Percentiles rank a stretch among this genome's conserved stretches.
phyloP scores from a whole-genome alignment of 371 early-diverging fungal species.

The Saksenaea oblongispora region DNA sequence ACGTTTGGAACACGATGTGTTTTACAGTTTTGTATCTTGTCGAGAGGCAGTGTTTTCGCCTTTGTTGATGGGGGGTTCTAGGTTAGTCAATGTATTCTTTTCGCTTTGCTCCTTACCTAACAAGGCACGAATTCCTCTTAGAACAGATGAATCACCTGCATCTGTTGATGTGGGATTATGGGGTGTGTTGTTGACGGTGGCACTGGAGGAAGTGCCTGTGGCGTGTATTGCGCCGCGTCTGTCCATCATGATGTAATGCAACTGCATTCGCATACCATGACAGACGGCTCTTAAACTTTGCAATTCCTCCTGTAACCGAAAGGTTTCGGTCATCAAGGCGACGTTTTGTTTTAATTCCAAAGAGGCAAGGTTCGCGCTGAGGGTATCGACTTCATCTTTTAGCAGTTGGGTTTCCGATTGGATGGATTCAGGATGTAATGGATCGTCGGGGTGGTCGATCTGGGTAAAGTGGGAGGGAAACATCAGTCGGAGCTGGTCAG shows the following conservation, averaged over 20 bases:
- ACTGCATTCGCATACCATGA: constrained; percentile 69
- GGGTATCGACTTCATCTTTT: constrained; percentile 58
- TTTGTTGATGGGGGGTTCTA: constrained; percentile 17
- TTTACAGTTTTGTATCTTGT: constrained; percentile 43
- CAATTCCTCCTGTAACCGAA: constrained; percentile 70
- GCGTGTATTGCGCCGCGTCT: constrained; percentile 28
- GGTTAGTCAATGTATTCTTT: neutral
- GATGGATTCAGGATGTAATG: constrained; percentile 12
- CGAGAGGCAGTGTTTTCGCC: constrained; percentile 18
- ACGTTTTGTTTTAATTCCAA: constrained; percentile 71
- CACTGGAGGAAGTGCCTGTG: constrained; percentile 10
- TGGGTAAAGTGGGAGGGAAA: constrained; percentile 43
- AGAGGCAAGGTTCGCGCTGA: constrained; percentile 58
- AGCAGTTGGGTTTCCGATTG: constrained; percentile 53
- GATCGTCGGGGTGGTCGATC: constrained; percentile 20
- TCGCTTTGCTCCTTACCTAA: constrained; percentile 21
- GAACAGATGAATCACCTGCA: constrained; percentile 10
- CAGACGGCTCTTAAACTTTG: constrained; percentile 65
- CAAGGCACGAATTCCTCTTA: constrained; percentile 29
- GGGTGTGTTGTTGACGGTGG: neutral
- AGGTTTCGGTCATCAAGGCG: constrained; percentile 69
- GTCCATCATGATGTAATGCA: constrained; percentile 67
- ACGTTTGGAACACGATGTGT: too few species aligned
- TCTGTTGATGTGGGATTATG: constrained; percentile 8
- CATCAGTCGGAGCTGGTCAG: constrained; percentile 41